phyloP scores from a whole-genome alignment of 176 grass and related monocot genomes.

The Pharus latifolius region DNA sequence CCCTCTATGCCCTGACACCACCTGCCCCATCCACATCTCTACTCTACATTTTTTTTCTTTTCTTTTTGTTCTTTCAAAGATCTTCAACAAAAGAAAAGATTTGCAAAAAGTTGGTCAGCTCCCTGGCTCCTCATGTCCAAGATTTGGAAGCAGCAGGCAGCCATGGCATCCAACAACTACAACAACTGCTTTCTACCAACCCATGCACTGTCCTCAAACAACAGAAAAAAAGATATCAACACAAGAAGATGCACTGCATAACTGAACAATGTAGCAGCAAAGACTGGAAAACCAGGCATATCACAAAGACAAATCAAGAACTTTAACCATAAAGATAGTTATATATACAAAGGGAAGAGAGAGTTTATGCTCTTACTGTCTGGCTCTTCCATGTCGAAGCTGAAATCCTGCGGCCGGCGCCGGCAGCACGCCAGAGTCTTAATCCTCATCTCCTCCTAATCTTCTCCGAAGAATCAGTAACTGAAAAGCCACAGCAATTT shows the following conservation, averaged over 20 bases:
- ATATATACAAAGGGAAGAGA: too few species aligned
- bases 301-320: neutral
- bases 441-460: slow-evolving; percentile 37
- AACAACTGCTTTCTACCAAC: neutral
- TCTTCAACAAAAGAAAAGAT: neutral
- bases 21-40: neutral
- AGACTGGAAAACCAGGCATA: neutral
- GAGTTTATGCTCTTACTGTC: slow-evolving; percentile 49
- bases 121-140: too few species aligned
- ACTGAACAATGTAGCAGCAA: neutral
- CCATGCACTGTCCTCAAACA: neutral
- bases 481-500: slow-evolving; percentile 13
- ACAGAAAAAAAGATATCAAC: neutral
- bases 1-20: too few species aligned
- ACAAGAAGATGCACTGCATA: neutral
- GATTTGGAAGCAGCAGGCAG: neutral
- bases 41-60: neutral
- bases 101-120: neutral
- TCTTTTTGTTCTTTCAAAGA: neutral
- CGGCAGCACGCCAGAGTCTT: slow-evolving; percentile 87
- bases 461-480: neutral
- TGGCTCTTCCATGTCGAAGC: slow-evolving; percentile 87
- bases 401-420: slow-evolving; percentile 84
- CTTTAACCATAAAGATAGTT: neutral
- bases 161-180: neutral